Evolutionary conservation across 495 filamentous ascomycete genomes (phyloP).

Genomic region (Penicillium dipodomyicola): DNA sequence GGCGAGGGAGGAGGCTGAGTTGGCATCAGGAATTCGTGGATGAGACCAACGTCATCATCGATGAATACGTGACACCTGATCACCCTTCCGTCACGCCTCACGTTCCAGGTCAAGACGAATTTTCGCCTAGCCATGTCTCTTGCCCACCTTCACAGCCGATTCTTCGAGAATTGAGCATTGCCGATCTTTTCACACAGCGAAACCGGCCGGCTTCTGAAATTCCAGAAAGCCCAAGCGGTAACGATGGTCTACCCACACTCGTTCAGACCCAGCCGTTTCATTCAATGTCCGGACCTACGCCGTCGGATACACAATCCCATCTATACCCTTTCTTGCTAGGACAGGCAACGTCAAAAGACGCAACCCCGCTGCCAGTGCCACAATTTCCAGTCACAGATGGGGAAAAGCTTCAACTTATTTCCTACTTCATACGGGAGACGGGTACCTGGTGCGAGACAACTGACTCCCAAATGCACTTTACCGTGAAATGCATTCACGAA

Average conservation of each 20-base stretch:
- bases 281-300: background rate
- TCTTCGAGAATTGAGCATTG: conserved; percentile 3
- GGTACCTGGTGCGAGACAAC: conserved; percentile 21
- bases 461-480: conserved; percentile 19
- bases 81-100: background rate
- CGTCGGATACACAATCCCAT: background rate
- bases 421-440: conserved; percentile 13
- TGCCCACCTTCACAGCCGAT: background rate
- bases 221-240: background rate
- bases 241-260: background rate
- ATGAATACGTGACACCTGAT: conserved; percentile 1
- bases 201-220: background rate
- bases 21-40: conserved; percentile 7
- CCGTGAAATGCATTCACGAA: conserved; percentile 9
- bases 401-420: conserved; percentile 14
- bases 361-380: conserved; percentile 4
- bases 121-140: background rate
- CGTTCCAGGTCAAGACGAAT: background rate
- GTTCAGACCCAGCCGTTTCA: background rate
- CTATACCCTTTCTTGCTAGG: conserved; percentile 10
- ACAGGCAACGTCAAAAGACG: conserved; percentile 4
- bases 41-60: conserved; percentile 3
- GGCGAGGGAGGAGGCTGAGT: background rate
- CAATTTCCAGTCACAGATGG: conserved; percentile 9
- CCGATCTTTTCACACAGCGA: conserved; percentile 5